Percentiles rank a stretch among this genome's conserved stretches.
Conservation (phyloP, 2,329 filamentous ascomycete genomes). For the Immersiporthe knoxdaviesiana region DNA sequence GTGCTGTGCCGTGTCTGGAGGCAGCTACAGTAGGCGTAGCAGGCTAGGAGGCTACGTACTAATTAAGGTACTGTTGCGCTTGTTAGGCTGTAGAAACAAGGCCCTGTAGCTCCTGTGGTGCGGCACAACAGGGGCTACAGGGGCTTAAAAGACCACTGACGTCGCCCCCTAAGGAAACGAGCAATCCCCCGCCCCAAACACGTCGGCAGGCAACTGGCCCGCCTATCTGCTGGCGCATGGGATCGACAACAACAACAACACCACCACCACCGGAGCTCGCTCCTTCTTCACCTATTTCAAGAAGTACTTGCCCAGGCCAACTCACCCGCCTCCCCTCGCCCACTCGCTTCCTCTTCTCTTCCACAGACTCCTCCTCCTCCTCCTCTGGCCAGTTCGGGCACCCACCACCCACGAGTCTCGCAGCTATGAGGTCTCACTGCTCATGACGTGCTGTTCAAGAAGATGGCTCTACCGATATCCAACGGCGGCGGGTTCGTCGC, state of each 20-base stretch:
- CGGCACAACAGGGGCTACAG: not conserved
- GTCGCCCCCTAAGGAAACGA: slow-evolving; percentile 13
- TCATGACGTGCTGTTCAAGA: slow-evolving; percentile 20
- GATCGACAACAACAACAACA: not conserved
- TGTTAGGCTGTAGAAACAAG: slow-evolving; percentile 3
- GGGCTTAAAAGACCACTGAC: slow-evolving; percentile 23
- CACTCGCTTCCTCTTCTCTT: no score
- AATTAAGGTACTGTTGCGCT: not conserved
- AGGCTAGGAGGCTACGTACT: not conserved
- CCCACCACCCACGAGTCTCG: slow-evolving; percentile 4
- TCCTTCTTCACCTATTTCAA: not conserved
- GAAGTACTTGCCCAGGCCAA: not conserved
- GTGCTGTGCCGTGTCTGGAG: not conserved
- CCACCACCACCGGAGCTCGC: slow-evolving; percentile 9
- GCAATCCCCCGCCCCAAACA: not conserved
- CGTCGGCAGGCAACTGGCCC: slow-evolving; percentile 3
- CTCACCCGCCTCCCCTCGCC: not conserved
- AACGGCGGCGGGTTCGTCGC: slow-evolving; percentile 68
- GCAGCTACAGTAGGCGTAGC: not conserved
- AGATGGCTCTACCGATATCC: slow-evolving; percentile 71
- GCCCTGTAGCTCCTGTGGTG: not conserved
- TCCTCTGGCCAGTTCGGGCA: not conserved
- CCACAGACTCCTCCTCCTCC: no score
- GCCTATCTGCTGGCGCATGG: slow-evolving; percentile 1
- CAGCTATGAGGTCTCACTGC: slow-evolving; percentile 27